Evolutionary conservation across 306 rosid genomes (phyloP).

Genomic region (Inga laurina): DNA sequence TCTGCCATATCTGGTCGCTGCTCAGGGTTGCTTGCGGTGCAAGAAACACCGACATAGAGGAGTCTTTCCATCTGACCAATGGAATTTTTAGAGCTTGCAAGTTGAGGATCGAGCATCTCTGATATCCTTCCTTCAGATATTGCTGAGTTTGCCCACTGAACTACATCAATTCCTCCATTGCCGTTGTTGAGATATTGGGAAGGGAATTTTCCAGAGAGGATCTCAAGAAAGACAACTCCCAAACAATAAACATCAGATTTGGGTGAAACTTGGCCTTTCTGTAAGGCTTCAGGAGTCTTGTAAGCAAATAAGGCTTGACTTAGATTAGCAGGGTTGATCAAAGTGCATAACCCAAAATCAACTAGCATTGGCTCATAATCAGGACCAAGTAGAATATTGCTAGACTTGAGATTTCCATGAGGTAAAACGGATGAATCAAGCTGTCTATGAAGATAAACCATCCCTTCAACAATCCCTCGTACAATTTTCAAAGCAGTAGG

Average conservation of each 20-base stretch:
- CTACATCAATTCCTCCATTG: constrained; percentile 71
- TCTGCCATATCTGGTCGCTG: constrained; percentile 51
- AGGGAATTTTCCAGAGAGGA: constrained; percentile 76
- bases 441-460: constrained; percentile 55
- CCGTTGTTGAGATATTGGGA: constrained; percentile 62
- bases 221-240: constrained; percentile 77
- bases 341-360: constrained; percentile 58
- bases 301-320: constrained; percentile 58
- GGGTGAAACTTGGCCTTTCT: constrained; percentile 44
- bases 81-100: constrained; percentile 32
- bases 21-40: constrained; percentile 54
- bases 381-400: constrained; percentile 69
- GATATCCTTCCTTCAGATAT: constrained; percentile 57
- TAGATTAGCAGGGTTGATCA: constrained; percentile 44
- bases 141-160: constrained; percentile 62
- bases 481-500: constrained; percentile 57
- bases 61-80: constrained; percentile 55
- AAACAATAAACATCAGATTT: constrained; percentile 73
- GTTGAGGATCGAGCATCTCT: constrained; percentile 72
- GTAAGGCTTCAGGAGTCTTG: constrained; percentile 67
- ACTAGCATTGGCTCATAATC: constrained; percentile 58
- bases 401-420: constrained; percentile 86
- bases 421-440: constrained; percentile 51
- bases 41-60: constrained; percentile 59
- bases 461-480: constrained; percentile 70